These are phyloP conservation scores for Apiotrichum veenhuisii DNA, from an alignment of 1,284 basidiomycete genomes.

Conservation along the genomic window DNA sequence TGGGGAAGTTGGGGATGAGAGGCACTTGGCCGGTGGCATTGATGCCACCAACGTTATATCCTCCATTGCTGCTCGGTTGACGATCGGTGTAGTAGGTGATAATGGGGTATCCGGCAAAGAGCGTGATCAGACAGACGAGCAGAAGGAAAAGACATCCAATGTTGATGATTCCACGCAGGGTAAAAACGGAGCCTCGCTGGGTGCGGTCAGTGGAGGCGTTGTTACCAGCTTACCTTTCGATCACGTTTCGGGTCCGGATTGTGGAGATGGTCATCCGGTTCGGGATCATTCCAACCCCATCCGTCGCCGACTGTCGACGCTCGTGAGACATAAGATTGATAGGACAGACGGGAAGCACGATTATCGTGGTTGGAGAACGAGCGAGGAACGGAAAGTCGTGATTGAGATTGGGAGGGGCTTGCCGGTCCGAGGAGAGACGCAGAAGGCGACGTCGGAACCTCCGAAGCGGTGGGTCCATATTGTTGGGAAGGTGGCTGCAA, in stretches of 20 bases:
- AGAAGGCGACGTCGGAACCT: conserved; percentile 23
- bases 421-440: conserved; percentile 27
- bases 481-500: conserved; percentile 14
- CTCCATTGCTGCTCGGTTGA: conserved; percentile 46
- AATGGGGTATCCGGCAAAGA: conserved; percentile 60
- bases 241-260: conserved; percentile 62
- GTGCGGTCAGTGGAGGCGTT: not conserved
- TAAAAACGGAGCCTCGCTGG: conserved; percentile 61
- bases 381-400: conserved; percentile 9
- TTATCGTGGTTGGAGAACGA: conserved; percentile 3
- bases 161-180: conserved; percentile 67
- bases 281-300: conserved; percentile 33
- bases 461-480: conserved; percentile 37
- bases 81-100: conserved; percentile 44
- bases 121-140: conserved; percentile 58
- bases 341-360: not conserved
- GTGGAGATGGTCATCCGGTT: conserved; percentile 51
- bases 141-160: conserved; percentile 70
- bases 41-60: conserved; percentile 57
- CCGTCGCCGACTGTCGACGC: conserved; percentile 11
- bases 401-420: conserved; percentile 2
- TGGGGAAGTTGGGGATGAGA: conserved; percentile 60
- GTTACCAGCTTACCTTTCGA: conserved; percentile 48
- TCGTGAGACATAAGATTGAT: conserved; percentile 1
- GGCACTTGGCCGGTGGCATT: conserved; percentile 59